Evolutionary conservation across 257 asterid genomes (phyloP), one percentile per base, ranked within the genome.

Genomic region (Solanum piurae): DNA sequence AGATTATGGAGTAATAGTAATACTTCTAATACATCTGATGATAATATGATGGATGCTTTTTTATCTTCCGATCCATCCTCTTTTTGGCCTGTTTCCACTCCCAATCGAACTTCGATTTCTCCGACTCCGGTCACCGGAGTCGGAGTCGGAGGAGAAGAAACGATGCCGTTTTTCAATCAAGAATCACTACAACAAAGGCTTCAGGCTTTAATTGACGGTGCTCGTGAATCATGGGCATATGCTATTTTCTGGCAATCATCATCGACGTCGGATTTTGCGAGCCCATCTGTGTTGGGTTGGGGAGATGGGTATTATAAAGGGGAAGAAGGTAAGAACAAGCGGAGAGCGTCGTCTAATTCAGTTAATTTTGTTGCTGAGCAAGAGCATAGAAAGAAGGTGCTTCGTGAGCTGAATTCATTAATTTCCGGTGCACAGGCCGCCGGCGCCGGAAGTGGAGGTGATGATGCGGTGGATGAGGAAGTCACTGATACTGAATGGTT

Each of bases 401-500:
- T 96, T 87, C 94, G 96, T n/a, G 95, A 95, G 92, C 92, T 96
- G 83, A 96, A 96, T 90, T 95, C 96, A 0, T 66, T 95, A 82
- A 91, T 96, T 38, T 90, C 98, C 2, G 97, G 98, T n/a, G 85
- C 92, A 0, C 94, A 90, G 34, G 68, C 5, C 21, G 10, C 88
- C 18, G 55, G 18, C 18, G 72, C 8, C 72, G 72, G 72, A 10
- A 36, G 83, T 5, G 42, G 85, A 27, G 84, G 23, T 21, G 95
- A 94, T 4, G 96, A 92, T 18, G 89, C 94, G 20, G 94, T 94
- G 5, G 99, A 96, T 82, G 98, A 95, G 33, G 99, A 96, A 88
- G 99, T 96, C 0, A 94, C 99, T 0, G 98, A 95, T 83, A 95
- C 96, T 0, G 99, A 95, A 86, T 96, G 99, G 99, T 96, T 96